Percentiles rank a stretch among this genome's conserved stretches.
phyloP scores from a whole-genome alignment of 495 filamentous ascomycete species.

The Penicillium verhagenii region DNA sequence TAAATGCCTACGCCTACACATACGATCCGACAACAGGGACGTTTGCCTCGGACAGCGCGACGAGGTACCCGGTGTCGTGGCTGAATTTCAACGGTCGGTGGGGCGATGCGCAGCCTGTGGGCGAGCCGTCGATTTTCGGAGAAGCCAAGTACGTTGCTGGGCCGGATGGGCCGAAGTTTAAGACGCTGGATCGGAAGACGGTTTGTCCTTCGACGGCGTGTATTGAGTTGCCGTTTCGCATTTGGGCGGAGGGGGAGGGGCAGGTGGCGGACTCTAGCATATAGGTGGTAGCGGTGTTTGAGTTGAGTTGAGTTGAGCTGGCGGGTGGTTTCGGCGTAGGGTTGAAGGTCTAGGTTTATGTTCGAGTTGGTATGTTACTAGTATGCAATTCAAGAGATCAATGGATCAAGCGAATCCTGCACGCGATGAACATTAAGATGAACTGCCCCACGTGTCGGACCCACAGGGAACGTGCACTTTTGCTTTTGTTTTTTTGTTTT shows the following conservation, averaged over 20 bases:
- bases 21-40: conserved; percentile 37
- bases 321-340: background rate
- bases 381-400: too few relatives aligned
- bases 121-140: conserved; percentile 50
- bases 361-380: too few relatives aligned
- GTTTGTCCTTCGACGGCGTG: conserved; percentile 46
- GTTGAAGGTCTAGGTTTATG: background rate
- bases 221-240: conserved; percentile 31
- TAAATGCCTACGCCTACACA: conserved; percentile 50
- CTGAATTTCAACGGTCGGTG: conserved; percentile 54
- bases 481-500: background rate
- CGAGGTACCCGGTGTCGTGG: conserved; percentile 43
- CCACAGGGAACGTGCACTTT: background rate
- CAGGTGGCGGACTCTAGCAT: too few relatives aligned
- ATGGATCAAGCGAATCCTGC: background rate
- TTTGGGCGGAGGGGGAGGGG: conserved; percentile 12
- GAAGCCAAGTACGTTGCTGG: conserved; percentile 49
- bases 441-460: background rate
- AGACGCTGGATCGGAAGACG: conserved; percentile 43
- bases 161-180: conserved; percentile 57
- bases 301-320: too few relatives aligned
- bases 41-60: conserved; percentile 44
- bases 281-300: too few relatives aligned
- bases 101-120: conserved; percentile 57
- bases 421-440: too few relatives aligned